Evolutionary conservation across 208 protist genomes (phyloP), one percentile per base, ranked within the genome.

Genomic region (Jaenimonas drosophilae): DNA sequence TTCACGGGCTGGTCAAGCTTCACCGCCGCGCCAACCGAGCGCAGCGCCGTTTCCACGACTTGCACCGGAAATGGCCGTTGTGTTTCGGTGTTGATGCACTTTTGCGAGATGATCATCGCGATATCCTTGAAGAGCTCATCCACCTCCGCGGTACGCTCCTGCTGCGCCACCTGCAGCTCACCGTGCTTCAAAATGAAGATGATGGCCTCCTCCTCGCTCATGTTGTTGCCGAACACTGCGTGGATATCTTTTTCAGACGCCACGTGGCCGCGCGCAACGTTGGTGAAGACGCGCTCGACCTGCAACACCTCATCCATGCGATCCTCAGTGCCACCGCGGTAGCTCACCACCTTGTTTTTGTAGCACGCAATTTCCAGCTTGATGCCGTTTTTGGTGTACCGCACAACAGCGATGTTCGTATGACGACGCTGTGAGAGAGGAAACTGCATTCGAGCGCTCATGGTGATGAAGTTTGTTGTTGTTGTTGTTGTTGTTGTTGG

Each of bases 91-190:
- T 98, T 96, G 20, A 98, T 64, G 58, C 94, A 97, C 70, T 96
- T 97, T 21, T 97, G 92, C 0, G 93, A 79, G 16, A 99, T 96
- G 30, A 98, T 96, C 1, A 89, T 71, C 7, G 92, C 92, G 33
- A 99, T 94, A 42, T 99, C 97, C 36, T 94, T 93, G 54, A 97
- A 97, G 47, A 94, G 86, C 32, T 85, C 76, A 20, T 97, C 95
- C 21, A 95, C 70, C 49, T 98, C 78, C 11, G 76, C 70, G 20
- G 72, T 71, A n/a, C 97, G 82, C 70, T 99, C 97, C 54, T 97
- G 94, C 40, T 96, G 89, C 5, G 94, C 95, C 4, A 99, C 94
- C 62, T 99, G 97, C 25, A 99, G 57, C 54, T 98, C 94, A 0
- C 97, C 97, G 49, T 97, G 96, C 5, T 85, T 59, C 3, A 99